Base-by-base conservation (phyloP, 2,329 filamentous ascomycete genomes). In the Scytalidium sp. region DNA sequence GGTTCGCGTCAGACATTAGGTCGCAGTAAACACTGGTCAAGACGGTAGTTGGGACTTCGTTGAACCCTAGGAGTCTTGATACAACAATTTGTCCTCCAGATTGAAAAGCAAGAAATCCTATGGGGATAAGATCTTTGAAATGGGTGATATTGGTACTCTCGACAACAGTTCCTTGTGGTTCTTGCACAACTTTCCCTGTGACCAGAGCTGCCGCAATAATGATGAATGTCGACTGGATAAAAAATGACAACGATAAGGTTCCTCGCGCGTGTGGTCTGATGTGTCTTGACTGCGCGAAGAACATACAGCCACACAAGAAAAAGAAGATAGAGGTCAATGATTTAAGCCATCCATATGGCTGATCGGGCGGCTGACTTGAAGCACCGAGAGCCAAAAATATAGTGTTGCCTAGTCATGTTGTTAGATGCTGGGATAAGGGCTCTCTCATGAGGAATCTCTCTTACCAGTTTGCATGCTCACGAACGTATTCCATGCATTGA, bases 11-110 rank as follows among this genome's bases (percentile, higher is more conserved):
- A 1, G 84, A 87, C 58, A 90, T 90, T 19, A 93, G 63, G 64
- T 93, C 89, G 63, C 87, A 91, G 70, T 92, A 93, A 54, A 89
- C 84, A 63, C 86, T 90, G 1, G 89, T 93, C 51, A 94, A 68
- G 3, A 92, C 89, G 15, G 91, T 88, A 53, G 85, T 90, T 0
- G 88, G 91, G 19, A 93, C 70, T 2, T 84, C 81, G 50, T 83
- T 84, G 62, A 84, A 86, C 59, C 83, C 79, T 52, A 93, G 67
- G 0, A 86, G 83, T 3, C 88, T 72, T 59, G 85, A 89, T 0
- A 81, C 81, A n/a, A 91, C 84, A 1, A 88, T 87, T 64, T 93
- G 88, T 0, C 88, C 89, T 48, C 85, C 86, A 55, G 83, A 85
- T 70, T 93, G 88, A 60, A 93, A 89, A 3, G 78, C 77, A 1